Evolutionary conservation across 2,329 filamentous ascomycete genomes (phyloP), one percentile per base, ranked within the genome.

Genomic region (Verticillium dahliae): DNA sequence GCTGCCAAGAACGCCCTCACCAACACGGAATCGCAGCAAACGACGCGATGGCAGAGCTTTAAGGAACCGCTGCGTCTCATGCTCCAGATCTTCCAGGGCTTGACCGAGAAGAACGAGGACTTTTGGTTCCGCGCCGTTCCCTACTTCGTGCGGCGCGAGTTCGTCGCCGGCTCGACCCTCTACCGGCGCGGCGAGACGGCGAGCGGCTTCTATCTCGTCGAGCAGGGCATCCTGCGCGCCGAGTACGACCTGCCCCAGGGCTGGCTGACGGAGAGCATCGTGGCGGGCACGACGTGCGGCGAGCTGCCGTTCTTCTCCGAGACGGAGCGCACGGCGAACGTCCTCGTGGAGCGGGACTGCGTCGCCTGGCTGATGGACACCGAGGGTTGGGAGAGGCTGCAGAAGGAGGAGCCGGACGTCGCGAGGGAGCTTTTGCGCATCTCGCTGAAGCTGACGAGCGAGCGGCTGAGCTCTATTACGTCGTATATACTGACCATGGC

Each of bases 221-320:
- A 99, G 74, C 85, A 87, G 6, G 95, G 95, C 39, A 92, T 98
- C 67, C 80, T 99, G 37, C 86, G 93, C 15, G 92, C 90, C 3
- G 93, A 97, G 69, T 98, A 99, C 72, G 85, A 94, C 65, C 82
- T 96, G 37, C 92, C 95, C 1, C 95, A 98, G 72, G 95, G 95
- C 0, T 85, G 84, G 68, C 90, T 96, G 67, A 91, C 90, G 64
- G 95, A 99, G 74, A 91, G 91, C 69, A 97, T 98, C 60, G 89
- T 97, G 1, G 91, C 93, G 0, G 95, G 95, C 15, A 95, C 95
- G 1, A 97, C 95, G 0, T 98, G 94, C 68, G 95, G 95, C 39
- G 95, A 99, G 77, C 76, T 99, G 60, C 95, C 95, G 0, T 99
- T 99, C 78, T 99, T 99, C 76, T 92, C 89, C 2, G 91, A 96